Evolutionary conservation across 345 rosid species (phyloP).

Genomic region (Noccaea bulbosa): DNA sequence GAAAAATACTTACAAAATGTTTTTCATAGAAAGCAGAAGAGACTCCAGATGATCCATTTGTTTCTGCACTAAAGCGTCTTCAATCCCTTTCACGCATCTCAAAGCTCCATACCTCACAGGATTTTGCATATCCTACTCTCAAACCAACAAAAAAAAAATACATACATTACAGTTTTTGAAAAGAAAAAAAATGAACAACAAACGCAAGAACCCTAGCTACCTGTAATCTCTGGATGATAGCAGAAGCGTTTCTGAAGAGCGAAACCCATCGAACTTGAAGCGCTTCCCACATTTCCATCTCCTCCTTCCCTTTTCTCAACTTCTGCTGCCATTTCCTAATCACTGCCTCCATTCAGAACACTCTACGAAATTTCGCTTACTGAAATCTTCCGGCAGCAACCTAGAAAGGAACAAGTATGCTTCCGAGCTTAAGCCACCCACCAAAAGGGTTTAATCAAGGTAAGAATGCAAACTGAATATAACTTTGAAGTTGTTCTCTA

Average conservation of each 20-base stretch:
- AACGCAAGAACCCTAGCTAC: slow-evolving; percentile 31
- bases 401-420: slow-evolving; percentile 22
- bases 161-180: slow-evolving; percentile 9
- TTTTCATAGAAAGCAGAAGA: slow-evolving; percentile 63
- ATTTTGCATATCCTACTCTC: slow-evolving; percentile 56
- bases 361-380: not conserved
- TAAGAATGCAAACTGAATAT: slow-evolving; percentile 1
- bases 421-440: slow-evolving; percentile 17
- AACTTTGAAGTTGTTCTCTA: slow-evolving; percentile 2
- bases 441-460: not conserved
- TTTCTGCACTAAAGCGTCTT: slow-evolving; percentile 60
- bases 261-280: slow-evolving; percentile 66
- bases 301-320: slow-evolving; percentile 60
- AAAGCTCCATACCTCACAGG: slow-evolving; percentile 57
- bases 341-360: slow-evolving; percentile 60
- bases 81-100: slow-evolving; percentile 57
- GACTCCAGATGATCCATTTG: slow-evolving; percentile 69
- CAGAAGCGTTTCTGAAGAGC: slow-evolving; percentile 65
- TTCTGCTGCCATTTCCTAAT: slow-evolving; percentile 75
- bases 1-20: slow-evolving; percentile 51
- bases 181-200: not conserved
- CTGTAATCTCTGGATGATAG: slow-evolving; percentile 72
- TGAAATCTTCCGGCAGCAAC: slow-evolving; percentile 8
- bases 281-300: slow-evolving; percentile 69
- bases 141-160: not conserved